Percentiles rank a stretch among this genome's conserved stretches.
phyloP scores from a whole-genome alignment of 2,329 filamentous ascomycete species.

The Fusarium chaquense region DNA sequence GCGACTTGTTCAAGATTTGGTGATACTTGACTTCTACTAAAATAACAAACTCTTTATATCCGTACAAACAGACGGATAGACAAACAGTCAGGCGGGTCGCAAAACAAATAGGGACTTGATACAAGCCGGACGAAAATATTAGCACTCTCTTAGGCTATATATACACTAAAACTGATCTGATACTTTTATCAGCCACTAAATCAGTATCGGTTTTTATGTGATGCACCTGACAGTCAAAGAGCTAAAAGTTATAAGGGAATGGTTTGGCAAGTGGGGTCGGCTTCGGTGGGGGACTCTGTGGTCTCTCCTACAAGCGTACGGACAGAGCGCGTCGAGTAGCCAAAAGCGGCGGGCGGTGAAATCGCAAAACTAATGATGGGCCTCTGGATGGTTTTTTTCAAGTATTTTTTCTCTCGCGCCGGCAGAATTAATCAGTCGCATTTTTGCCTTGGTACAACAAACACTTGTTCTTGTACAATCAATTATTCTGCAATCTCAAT shows the following conservation, averaged over 20 bases:
- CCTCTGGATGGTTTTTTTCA: constrained; percentile 37
- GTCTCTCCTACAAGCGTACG: not conserved
- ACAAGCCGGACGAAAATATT: too few species aligned
- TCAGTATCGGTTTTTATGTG: too few species aligned
- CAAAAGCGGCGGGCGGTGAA: constrained; percentile 49
- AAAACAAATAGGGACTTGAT: too few species aligned
- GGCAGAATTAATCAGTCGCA: constrained; percentile 46
- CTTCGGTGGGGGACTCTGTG: constrained; percentile 23
- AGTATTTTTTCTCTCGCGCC: constrained; percentile 40
- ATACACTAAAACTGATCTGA: too few species aligned
- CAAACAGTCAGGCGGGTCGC: too few species aligned
- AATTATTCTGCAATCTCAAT: not conserved
- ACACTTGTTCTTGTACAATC: constrained; percentile 2
- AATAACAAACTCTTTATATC: not conserved
- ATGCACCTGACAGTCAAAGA: not conserved
- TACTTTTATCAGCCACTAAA: too few species aligned
- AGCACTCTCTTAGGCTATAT: too few species aligned
- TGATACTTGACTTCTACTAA: too few species aligned
- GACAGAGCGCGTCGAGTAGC: constrained; percentile 19
- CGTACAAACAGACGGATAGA: too few species aligned
- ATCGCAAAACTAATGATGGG: constrained; percentile 45
- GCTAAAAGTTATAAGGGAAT: not conserved
- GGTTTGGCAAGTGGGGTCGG: constrained; percentile 37
- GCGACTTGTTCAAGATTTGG: too few species aligned
- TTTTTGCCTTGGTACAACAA: constrained; percentile 32